Conservation (phyloP, 2,329 filamentous ascomycete species). For the Xylariaceae sp. region DNA sequence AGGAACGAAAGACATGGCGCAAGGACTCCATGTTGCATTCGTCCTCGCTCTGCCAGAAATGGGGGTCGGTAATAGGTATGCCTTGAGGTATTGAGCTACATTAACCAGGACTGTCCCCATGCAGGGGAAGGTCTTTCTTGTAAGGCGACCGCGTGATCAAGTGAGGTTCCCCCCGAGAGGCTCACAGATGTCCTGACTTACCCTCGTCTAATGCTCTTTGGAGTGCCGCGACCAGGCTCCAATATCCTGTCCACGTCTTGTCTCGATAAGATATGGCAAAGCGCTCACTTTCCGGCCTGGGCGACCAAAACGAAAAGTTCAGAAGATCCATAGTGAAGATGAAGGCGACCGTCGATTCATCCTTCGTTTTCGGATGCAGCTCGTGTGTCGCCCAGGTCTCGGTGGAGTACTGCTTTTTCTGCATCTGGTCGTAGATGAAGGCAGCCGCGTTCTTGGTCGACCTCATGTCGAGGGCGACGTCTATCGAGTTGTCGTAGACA, state of each 20-base stretch:
- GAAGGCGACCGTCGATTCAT: slow-evolving; percentile 77
- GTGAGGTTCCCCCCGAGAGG: too few relatives aligned
- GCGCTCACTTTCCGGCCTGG: slow-evolving; percentile 59
- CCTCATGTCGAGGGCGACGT: slow-evolving; percentile 81
- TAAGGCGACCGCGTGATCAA: too few relatives aligned
- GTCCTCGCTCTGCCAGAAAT: slow-evolving; percentile 76
- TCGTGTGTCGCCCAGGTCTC: slow-evolving; percentile 84
- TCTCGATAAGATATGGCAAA: slow-evolving; percentile 80
- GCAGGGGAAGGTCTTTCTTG: slow-evolving; percentile 26
- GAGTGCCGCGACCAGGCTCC: slow-evolving; percentile 82
- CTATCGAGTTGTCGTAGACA: slow-evolving; percentile 87
- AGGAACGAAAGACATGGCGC: slow-evolving; percentile 75
- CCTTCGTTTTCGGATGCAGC: slow-evolving; percentile 77
- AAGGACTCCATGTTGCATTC: slow-evolving; percentile 71
- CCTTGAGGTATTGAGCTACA: slow-evolving; percentile 39
- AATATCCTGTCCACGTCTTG: slow-evolving; percentile 87
- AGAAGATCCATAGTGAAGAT: slow-evolving; percentile 96
- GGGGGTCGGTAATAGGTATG: slow-evolving; percentile 81
- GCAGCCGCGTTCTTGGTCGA: slow-evolving; percentile 78
- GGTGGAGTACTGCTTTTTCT: slow-evolving; percentile 75
- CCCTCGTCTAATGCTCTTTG: slow-evolving; percentile 86
- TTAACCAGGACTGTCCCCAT: slow-evolving; percentile 18
- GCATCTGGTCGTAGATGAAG: slow-evolving; percentile 75
- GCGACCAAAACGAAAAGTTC: slow-evolving; percentile 97
- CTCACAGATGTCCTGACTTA: slow-evolving; percentile 36